Conservation (phyloP, 192 early-diverging fungal species). For the Podila verticillata region DNA sequence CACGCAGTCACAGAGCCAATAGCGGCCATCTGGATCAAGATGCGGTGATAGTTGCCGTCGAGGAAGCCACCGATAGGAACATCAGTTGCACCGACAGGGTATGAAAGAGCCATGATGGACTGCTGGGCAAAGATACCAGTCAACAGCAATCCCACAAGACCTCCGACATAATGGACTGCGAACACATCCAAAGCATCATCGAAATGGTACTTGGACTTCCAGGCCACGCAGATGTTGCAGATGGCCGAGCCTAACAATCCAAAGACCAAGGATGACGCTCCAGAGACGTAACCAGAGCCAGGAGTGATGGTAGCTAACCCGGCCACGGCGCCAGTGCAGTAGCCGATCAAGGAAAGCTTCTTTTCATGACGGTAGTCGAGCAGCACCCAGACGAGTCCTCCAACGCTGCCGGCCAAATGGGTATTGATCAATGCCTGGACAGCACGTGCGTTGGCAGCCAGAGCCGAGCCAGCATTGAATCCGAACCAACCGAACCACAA, state of each 20-base stretch:
- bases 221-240: constrained; percentile 85
- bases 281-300: constrained; percentile 86
- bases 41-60: constrained; percentile 83
- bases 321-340: constrained; percentile 93
- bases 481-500: constrained; percentile 98
- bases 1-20: constrained; percentile 77
- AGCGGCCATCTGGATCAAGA: constrained; percentile 82
- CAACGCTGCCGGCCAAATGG: constrained; percentile 84
- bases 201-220: constrained; percentile 87
- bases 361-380: constrained; percentile 81
- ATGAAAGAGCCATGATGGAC: constrained; percentile 72
- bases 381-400: constrained; percentile 84
- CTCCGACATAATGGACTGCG: constrained; percentile 88
- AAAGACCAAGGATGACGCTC: constrained; percentile 81
- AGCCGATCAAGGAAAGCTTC: constrained; percentile 91
- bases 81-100: constrained; percentile 47
- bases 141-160: constrained; percentile 82
- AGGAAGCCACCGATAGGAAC: constrained; percentile 78
- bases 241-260: constrained; percentile 75
- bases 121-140: constrained; percentile 93
- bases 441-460: constrained; percentile 83
- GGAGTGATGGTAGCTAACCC: constrained; percentile 95
- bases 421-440: constrained; percentile 87
- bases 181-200: constrained; percentile 95
- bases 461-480: constrained; percentile 92